Evolutionary conservation across 768 basidiomycete genomes (phyloP), one percentile per base, ranked within the genome.

Genomic region (Phanerochaete carnosa): DNA sequence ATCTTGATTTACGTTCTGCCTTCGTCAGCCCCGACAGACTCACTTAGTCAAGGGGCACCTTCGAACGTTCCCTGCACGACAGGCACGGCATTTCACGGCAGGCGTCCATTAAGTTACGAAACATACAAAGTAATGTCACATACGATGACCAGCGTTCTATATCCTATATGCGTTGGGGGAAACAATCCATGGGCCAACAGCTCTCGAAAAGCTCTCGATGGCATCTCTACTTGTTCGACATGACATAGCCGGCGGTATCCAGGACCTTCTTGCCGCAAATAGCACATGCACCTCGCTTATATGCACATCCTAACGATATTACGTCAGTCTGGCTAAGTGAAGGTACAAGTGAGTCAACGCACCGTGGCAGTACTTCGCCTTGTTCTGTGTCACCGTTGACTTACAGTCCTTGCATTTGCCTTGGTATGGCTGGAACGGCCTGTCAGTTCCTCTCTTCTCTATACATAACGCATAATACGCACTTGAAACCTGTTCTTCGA

Each of bases 281-380:
- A 49, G 90, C 84, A 67, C 92, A 94, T 39, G 90, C 72, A 13
- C 92, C 92, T 69, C 90, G 91, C 79, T 88, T 92, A 75, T 88
- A 94, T 23, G 92, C 92, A 70, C 92, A 94, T 30, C 92, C 92
- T 93, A 23, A n/a, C 47, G 28, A 13, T 46, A 47, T 59, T 22
- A 32, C 35, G 9, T 35, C 16, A 53, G 29, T 13, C 65, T 61
- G 37, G 58, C 49, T 54, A 3, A 45, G 22, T 12, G 15, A 5
- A n/a, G 39, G 11, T 29, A 16, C 25, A 63, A n/a, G 57, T 22
- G 51, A 56, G 45, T 51, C 56, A 33, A 45, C 83, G 62, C 67
- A 90, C 92, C 89, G 80, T 94, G 92, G 68, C 92, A 94, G 74
- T 91, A 94, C 75, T 92, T 94, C 37, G 89, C 92, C 68, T 81